phyloP scores from a whole-genome alignment of 108 stramenopile genomes.

The Aurantiochytrium sp. region DNA sequence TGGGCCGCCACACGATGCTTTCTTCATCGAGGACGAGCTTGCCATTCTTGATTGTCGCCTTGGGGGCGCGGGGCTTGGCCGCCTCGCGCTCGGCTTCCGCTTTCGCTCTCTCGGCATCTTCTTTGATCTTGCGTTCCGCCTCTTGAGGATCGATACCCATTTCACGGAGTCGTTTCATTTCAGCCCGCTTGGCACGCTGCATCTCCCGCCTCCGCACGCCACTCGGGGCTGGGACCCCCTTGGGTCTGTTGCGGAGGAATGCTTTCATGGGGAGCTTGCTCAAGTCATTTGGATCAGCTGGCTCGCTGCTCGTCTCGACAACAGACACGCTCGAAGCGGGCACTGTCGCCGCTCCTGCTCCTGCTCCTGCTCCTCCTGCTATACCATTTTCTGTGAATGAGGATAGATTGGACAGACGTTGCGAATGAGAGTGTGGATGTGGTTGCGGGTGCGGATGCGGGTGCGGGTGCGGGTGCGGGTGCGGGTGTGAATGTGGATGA shows the following conservation, averaged over 20 bases:
- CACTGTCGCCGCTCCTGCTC: not conserved
- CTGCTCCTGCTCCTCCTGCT: not conserved
- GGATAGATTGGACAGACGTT: too few species aligned
- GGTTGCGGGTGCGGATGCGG: not conserved
- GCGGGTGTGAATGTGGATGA: not conserved
- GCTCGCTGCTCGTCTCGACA: not conserved
- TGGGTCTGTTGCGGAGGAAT: not conserved
- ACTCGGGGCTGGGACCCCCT: not conserved
- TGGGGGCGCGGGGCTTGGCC: not conserved
- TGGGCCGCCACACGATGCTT: not conserved
- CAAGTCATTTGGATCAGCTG: not conserved
- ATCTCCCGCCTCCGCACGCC: not conserved
- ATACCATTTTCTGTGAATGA: too few species aligned
- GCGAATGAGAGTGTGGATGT: not conserved
- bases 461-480: not conserved
- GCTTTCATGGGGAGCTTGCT: slow-evolving; percentile 1
- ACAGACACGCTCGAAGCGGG: not conserved
- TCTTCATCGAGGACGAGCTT: not conserved
- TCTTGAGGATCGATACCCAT: not conserved
- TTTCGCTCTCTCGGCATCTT: not conserved
- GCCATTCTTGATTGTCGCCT: not conserved
- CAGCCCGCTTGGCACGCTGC: not conserved
- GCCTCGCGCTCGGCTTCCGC: not conserved
- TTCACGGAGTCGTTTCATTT: not conserved
- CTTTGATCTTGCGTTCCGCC: not conserved